Base-by-base conservation (phyloP, 805 yeast species). In the Ogataea paraovalis region DNA sequence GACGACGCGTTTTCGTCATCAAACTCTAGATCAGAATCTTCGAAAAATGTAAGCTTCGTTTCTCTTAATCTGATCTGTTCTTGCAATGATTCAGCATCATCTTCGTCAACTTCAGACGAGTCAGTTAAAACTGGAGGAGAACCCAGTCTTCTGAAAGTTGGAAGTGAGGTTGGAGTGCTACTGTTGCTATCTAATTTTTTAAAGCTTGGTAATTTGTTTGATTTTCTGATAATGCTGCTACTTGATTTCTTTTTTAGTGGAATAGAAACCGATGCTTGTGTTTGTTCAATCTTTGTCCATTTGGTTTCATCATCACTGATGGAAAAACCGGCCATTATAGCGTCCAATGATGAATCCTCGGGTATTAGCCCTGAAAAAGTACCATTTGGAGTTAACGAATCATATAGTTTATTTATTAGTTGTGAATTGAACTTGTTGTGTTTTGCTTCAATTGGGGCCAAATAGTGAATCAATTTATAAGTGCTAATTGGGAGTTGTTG, bases 271-370 rank as follows among this genome's bases (percentile, higher is more conserved):
- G 55, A 14, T 14, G 47, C 43, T 2, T 45, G 43, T 3, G 44
- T 27, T 13, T 47, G 36, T 12, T 65, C 69, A 5, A 86, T 85
- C 60, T 77, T 82, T 12, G 69, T 55, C 90, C 91, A 86, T 38
- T 57, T 58, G 22, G 72, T 67, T 22, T 69, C 73, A 23, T 61
- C 68, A 21, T 62, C 63, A 14, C 52, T 57, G 5, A 73, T 67
- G n/a, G 78, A 66, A 52, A 86, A 83, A 0, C 91, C 92, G 28
- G 75, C 73, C 72, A 83, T 73, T 44, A 86, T 70, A 22, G 82
- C 91, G 56, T 83, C 85, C 45, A 87, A 62, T 42, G 69, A 70
- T 52, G 70, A 80, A 50, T 72, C 75, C 6, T 55, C 54, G 3
- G 83, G 82, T 47, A 79, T 69, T 50, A 76, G 73, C 8, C 89